Conservation (phyloP, 2,329 filamentous ascomycete genomes). For the Fusarium musae region DNA sequence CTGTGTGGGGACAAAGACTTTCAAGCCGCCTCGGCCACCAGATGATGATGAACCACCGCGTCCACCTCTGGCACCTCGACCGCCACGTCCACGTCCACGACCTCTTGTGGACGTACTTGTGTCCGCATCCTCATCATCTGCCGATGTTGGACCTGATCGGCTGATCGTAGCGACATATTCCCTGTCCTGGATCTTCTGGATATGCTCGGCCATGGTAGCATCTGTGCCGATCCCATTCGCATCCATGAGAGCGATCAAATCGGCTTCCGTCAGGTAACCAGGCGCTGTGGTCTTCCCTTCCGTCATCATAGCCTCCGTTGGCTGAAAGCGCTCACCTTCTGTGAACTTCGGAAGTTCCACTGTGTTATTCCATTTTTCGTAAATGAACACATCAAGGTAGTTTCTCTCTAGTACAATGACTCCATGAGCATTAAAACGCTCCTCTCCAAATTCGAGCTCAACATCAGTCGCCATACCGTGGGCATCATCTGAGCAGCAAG, state of each 20-base stretch:
- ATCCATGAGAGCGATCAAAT: constrained; percentile 96
- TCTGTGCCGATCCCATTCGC: constrained; percentile 98
- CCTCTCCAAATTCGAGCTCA: constrained; percentile 84
- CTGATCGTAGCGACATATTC: constrained; percentile 80
- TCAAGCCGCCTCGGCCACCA: constrained; percentile 64
- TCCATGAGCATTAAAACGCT: constrained; percentile 84
- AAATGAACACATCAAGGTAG: constrained; percentile 94
- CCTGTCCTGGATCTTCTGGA: constrained; percentile 91
- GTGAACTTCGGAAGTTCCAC: constrained; percentile 83
- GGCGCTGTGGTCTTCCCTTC: constrained; percentile 92
- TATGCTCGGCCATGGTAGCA: constrained; percentile 99
- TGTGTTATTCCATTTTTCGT: constrained; percentile 95
- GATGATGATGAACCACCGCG: constrained; percentile 56
- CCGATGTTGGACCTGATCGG: constrained; percentile 51
- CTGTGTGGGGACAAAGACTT: constrained; percentile 92
- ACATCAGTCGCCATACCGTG: constrained; percentile 87
- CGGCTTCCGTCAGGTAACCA: constrained; percentile 90
- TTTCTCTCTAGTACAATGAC: constrained; percentile 88
- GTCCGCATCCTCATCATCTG: constrained; percentile 53
- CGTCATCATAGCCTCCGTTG: constrained; percentile 86
- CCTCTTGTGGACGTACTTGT: constrained; percentile 55
- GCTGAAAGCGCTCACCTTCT: constrained; percentile 84
- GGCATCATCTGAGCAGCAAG: constrained; percentile 95
- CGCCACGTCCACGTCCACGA: constrained; percentile 61
- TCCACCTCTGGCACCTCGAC: constrained; percentile 53